Evolutionary conservation across 1,284 basidiomycete species (phyloP).

Genomic region (Calocybe gambosa): DNA sequence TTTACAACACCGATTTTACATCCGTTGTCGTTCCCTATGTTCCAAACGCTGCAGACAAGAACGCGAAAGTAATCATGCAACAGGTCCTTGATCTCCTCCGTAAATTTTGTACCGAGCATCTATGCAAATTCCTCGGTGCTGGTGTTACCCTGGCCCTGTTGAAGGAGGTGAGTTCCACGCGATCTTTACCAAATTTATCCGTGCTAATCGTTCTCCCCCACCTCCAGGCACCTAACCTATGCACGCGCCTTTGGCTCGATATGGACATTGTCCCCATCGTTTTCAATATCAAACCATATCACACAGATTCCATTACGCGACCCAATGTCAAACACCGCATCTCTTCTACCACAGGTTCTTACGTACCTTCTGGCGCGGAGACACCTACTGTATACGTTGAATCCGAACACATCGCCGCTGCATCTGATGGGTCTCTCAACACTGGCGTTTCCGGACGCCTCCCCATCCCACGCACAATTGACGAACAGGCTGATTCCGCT

Average conservation of each 20-base stretch:
- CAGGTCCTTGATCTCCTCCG: slow-evolving; percentile 56
- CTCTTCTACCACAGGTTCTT: slow-evolving; percentile 68
- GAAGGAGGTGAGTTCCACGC: slow-evolving; percentile 29
- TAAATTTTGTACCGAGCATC: slow-evolving; percentile 65
- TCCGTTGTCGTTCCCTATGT: slow-evolving; percentile 47
- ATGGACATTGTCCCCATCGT: slow-evolving; percentile 74
- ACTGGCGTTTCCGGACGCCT: slow-evolving; percentile 48
- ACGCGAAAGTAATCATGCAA: slow-evolving; percentile 51
- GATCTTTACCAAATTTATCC: slow-evolving; percentile 14
- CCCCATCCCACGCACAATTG: slow-evolving; percentile 68
- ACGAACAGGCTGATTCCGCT: slow-evolving; percentile 79
- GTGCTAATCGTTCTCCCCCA: slow-evolving; percentile 9
- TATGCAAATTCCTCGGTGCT: slow-evolving; percentile 75
- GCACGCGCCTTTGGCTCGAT: slow-evolving; percentile 72
- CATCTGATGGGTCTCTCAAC: slow-evolving; percentile 28
- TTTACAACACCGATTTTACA: slow-evolving; percentile 72
- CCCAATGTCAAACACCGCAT: slow-evolving; percentile 75
- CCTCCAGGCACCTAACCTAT: slow-evolving; percentile 61
- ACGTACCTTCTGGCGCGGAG: slow-evolving; percentile 65
- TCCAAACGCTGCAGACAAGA: slow-evolving; percentile 41
- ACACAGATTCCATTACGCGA: slow-evolving; percentile 67
- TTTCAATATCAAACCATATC: slow-evolving; percentile 77
- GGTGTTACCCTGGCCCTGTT: slow-evolving; percentile 39
- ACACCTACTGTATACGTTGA: slow-evolving; percentile 66
- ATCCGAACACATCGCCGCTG: slow-evolving; percentile 36